Base-by-base conservation (phyloP, 1,284 basidiomycete genomes). In the Cutaneotrichosporon cyanovorans region DNA sequence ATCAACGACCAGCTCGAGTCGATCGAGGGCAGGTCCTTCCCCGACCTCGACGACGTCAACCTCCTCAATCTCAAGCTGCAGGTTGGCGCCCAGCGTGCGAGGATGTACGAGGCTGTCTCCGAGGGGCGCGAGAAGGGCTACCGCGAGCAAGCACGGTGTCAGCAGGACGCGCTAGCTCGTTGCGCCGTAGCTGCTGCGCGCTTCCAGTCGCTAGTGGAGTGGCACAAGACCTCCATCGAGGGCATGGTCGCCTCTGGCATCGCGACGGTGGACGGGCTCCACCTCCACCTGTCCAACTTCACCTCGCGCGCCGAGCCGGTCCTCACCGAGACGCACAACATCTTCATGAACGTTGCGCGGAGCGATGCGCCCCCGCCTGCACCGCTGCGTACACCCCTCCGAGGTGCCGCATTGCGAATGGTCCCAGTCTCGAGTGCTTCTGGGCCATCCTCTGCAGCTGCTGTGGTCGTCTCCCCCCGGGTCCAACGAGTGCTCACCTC, bases 1-100 rank as follows among this genome's bases (percentile, higher is more conserved):
- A 85, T 93, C 60, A 83, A 88, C 23, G 85, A 84, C 9, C 83
- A 84, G 25, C 78, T 95, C 56, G 80, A 83, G 21, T 85, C 85
- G 11, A 80, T 85, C 23, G 82, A 83, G 40, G 84, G 89, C 62
- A 77, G 87, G 40, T 80, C 78, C 46, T 85, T 84, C 18, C 84
- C 87, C 53, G 59, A 58, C 14, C 73, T 90, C 37, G 87, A 91
- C 57, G 81, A 84, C n/a, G 66, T 79, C 21, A 79, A 78, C 52
- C 67, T 81, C 15, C 83, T 85, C 47, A 83, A 80, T 50, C 74
- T 93, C 60, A 83, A 81, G 60, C 76, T 84, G 11, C 80, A 87
- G 48, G 82, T 84, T 1, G 76, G 77, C 42, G 77, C 76, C 59
- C 77, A 79, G 54, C 81, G 79, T 62, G 77, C 80, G 0, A 83